Evolutionary conservation across 352 stramenopile species (phyloP).

Genomic region (Phytophthora citricola): DNA sequence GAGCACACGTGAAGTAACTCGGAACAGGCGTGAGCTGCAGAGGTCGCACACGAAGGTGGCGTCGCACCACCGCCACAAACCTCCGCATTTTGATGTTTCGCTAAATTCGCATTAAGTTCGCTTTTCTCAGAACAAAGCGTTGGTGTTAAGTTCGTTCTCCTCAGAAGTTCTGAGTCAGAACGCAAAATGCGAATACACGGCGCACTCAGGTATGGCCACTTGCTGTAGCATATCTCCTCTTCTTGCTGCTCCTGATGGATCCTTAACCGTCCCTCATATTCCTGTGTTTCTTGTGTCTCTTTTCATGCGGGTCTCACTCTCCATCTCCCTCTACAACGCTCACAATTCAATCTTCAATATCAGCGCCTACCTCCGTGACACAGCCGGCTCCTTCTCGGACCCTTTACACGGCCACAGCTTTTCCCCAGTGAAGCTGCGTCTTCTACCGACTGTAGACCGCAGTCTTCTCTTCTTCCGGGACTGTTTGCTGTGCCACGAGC

Average conservation of each 20-base stretch:
- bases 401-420: conserved; percentile 73
- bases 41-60: no score
- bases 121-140: neutral
- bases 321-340: conserved; percentile 6
- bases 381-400: conserved; percentile 46
- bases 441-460: conserved; percentile 56
- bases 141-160: conserved; percentile 1
- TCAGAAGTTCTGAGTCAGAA: neutral
- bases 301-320: neutral
- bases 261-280: neutral
- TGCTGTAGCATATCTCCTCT: neutral
- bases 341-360: conserved; percentile 1
- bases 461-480: conserved; percentile 72
- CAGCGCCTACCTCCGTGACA: conserved; percentile 55
- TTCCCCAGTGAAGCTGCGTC: conserved; percentile 30
- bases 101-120: neutral
- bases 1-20: no score
- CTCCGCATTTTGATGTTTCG: no score
- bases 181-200: conserved; percentile 36
- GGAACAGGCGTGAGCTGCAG: no score
- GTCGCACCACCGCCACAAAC: no score
- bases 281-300: neutral
- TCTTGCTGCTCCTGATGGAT: neutral
- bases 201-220: conserved; percentile 41
- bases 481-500: conserved; percentile 61